phyloP scores from a whole-genome alignment of 2,329 filamentous ascomycete species.

The Aspergillus phoenicis region DNA sequence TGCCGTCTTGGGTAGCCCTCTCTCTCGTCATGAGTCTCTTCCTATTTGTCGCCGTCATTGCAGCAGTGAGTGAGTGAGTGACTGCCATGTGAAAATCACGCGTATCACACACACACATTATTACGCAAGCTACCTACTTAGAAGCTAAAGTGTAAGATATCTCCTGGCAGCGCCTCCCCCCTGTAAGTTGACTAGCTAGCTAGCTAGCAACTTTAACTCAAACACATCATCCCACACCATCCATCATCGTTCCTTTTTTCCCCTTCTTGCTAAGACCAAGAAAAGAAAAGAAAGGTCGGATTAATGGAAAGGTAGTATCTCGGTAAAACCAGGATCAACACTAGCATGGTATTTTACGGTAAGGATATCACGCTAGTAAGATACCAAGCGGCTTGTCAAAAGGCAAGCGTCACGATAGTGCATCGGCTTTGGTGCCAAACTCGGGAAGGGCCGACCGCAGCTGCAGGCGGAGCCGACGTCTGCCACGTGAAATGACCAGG shows the following conservation, averaged over 20 bases:
- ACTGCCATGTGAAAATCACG: neutral
- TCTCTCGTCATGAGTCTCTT: neutral
- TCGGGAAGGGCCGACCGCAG: constrained; percentile 31
- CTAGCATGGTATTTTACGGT: neutral
- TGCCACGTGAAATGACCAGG: constrained; percentile 31
- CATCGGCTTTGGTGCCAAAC: constrained; percentile 35
- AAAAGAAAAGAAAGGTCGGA: neutral
- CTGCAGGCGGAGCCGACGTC: constrained; percentile 24
- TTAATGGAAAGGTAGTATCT: neutral
- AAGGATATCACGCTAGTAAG: constrained; percentile 6
- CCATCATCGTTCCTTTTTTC: neutral
- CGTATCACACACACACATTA: neutral
- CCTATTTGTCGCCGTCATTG: neutral
- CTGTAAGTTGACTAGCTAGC: no score
- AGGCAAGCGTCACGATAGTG: constrained; percentile 19
- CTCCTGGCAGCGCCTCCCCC: neutral
- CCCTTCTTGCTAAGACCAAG: no score
- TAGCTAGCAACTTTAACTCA: neutral
- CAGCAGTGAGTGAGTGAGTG: neutral
- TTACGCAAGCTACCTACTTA: neutral
- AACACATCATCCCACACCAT: neutral
- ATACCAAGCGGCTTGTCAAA: constrained; percentile 14
- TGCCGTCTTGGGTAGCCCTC: neutral
- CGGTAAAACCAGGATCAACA: neutral
- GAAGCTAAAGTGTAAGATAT: neutral